Percentiles rank a stretch among this genome's conserved stretches.
Conservation (phyloP, 164 flowering plant genomes). For the Sedum album region DNA sequence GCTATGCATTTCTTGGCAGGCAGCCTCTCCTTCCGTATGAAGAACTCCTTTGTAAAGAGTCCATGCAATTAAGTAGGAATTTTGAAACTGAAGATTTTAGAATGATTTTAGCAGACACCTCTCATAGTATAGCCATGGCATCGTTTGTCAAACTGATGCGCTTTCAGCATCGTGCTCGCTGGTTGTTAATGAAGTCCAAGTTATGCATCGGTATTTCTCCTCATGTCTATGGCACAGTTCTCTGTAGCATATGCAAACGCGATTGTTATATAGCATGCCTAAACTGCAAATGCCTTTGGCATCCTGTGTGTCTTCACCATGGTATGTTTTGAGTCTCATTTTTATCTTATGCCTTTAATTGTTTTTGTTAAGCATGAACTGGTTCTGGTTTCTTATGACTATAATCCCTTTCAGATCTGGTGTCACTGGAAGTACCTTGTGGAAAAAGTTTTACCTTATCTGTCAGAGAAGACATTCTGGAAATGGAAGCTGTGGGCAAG, state of each 20-base stretch:
- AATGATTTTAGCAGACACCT: constrained; percentile 28
- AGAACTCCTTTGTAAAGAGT: constrained; percentile 91
- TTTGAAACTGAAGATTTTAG: constrained; percentile 28
- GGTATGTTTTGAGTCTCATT: constrained; percentile 33
- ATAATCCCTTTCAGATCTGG: constrained; percentile 31
- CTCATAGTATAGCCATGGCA: constrained; percentile 43
- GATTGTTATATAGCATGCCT: constrained; percentile 82
- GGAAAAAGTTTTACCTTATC: constrained; percentile 38
- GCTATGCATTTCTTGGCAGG: constrained; percentile 80
- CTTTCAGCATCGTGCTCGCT: constrained; percentile 77
- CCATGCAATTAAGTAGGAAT: constrained; percentile 51
- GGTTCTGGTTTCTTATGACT: neutral
- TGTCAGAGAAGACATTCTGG: constrained; percentile 56
- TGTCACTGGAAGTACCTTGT: constrained; percentile 46
- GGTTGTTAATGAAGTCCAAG: constrained; percentile 55
- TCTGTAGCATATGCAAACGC: constrained; percentile 89
- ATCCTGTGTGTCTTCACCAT: constrained; percentile 90
- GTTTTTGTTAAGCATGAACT: neutral
- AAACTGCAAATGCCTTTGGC: constrained; percentile 55
- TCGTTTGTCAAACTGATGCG: constrained; percentile 80
- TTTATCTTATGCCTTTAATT: constrained; percentile 3
- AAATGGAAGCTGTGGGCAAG: constrained; percentile 74
- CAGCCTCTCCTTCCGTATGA: constrained; percentile 89
- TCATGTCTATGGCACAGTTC: constrained; percentile 56
- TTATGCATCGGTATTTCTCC: constrained; percentile 28